Evolutionary conservation across 2,329 filamentous ascomycete species (phyloP), one percentile per base, ranked within the genome.

Genomic region (Neoascochyta sp.): DNA sequence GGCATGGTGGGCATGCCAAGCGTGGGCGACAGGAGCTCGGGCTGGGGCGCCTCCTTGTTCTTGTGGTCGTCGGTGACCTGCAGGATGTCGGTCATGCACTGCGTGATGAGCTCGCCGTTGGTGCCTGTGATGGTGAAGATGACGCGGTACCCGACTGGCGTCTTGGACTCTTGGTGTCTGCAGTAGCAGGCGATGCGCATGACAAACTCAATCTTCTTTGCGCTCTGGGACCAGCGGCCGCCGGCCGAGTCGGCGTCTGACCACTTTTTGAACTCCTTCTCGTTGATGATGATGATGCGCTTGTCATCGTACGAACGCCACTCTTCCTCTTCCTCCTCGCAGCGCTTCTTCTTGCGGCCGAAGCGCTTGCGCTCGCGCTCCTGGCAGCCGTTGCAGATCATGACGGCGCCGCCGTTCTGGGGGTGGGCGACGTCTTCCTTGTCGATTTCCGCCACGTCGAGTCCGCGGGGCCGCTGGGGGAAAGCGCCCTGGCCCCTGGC

Each of bases 51-150:
- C 29, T 61, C 54, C 40, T 56, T 57, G 45, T 61, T 95, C 68
- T 96, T 96, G 69, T 96, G 90, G 54, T 98, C 90, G 58, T 98
- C 90, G 1, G 92, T 96, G 43, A 96, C 95, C 76, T 95, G 90
- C 44, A 96, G 94, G 80, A 12, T 86, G 87, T 59, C 54, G 4
- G 57, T 60, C 44, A 95, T 82, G 29, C 81, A 79, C 64, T 98
- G 90, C 5, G 87, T 85, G 23, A 96, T 69, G 17, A 95, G 68
- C 24, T 80, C 79, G 49, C 81, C 84, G 42, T 78, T 69, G 54
- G 78, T 78, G 62, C 95, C 86, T 57, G 89, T 94, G 53, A 98
- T 74, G 1, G 90, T 96, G 64, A 96, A 94, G 42, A 98, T 94
- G 50, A 96, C 88, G 50, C 70, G 75, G 64, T 95, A 98, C 2